Conservation (phyloP, 1,284 basidiomycete genomes). For the Trichosporon sp. region DNA sequence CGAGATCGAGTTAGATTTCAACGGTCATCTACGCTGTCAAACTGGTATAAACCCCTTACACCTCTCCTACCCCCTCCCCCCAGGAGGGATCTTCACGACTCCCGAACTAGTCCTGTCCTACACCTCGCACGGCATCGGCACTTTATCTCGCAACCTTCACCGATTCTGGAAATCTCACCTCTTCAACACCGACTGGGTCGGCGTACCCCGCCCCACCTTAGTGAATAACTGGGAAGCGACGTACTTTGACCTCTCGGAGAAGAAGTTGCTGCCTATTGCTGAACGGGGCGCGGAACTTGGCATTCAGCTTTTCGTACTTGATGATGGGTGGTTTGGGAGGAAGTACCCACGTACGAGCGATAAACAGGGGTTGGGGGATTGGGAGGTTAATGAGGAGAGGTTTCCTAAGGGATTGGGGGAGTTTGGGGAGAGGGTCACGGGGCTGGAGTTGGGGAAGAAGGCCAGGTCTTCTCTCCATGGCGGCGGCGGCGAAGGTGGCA, state of each 20-base stretch:
- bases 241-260: slow-evolving; percentile 32
- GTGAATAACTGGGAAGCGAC: slow-evolving; percentile 40
- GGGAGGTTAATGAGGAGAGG: slow-evolving; percentile 26
- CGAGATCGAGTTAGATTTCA: slow-evolving; percentile 22
- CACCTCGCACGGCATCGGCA: slow-evolving; percentile 24
- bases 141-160: slow-evolving; percentile 28
- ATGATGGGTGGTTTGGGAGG: slow-evolving; percentile 40
- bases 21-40: slow-evolving; percentile 19
- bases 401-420: slow-evolving; percentile 27
- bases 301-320: slow-evolving; percentile 35
- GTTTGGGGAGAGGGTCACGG: slow-evolving; percentile 21
- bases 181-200: slow-evolving; percentile 12
- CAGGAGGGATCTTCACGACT: slow-evolving; percentile 25
- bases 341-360: slow-evolving; percentile 28
- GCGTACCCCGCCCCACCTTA: slow-evolving; percentile 23
- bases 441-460: background rate
- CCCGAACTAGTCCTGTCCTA: slow-evolving; percentile 33
- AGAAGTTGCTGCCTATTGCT: slow-evolving; percentile 24
- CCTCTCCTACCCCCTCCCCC: slow-evolving; percentile 22
- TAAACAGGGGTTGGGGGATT: slow-evolving; percentile 31
- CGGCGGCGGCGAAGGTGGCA: background rate
- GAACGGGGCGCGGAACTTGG: slow-evolving; percentile 23
- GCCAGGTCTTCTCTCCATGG: too few relatives aligned
- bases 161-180: slow-evolving; percentile 29
- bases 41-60: slow-evolving; percentile 34